phyloP scores from a whole-genome alignment of 306 rosid species.

The Sesbania bispinosa region DNA sequence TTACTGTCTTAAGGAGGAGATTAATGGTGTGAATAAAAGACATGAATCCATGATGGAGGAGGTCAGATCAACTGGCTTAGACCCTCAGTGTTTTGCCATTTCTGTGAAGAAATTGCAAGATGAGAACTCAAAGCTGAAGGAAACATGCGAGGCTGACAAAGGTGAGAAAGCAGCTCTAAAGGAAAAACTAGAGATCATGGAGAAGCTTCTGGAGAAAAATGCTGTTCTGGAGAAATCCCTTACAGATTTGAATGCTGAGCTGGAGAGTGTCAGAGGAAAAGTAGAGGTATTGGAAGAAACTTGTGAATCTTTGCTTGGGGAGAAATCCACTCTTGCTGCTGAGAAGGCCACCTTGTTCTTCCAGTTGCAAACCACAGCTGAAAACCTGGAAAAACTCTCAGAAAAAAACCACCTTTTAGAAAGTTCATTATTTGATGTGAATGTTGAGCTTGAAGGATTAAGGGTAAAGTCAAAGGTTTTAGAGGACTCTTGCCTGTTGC shows the following conservation, averaged over 20 bases:
- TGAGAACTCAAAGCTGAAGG: conserved; percentile 69
- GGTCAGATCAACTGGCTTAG: conserved; percentile 65
- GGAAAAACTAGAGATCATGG: conserved; percentile 69
- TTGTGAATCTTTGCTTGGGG: conserved; percentile 59
- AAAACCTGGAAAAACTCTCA: conserved; percentile 55
- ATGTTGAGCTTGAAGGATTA: conserved; percentile 73
- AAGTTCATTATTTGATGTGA: conserved; percentile 71
- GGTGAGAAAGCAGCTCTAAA: conserved; percentile 57
- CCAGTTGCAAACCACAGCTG: conserved; percentile 55
- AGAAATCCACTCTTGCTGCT: conserved; percentile 59
- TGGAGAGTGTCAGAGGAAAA: conserved; percentile 54
- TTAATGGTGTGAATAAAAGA: conserved; percentile 47
- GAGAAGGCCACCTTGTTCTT: conserved; percentile 65
- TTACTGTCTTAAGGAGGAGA: conserved; percentile 77
- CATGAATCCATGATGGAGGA: conserved; percentile 58
- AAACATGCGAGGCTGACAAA: conserved; percentile 43
- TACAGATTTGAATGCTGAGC: conserved; percentile 64
- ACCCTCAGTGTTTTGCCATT: conserved; percentile 51
- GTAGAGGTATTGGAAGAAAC: conserved; percentile 60
- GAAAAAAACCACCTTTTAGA: conserved; percentile 64
- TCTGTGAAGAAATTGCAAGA: conserved; percentile 68
- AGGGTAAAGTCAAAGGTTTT: conserved; percentile 55
- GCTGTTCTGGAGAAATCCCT: conserved; percentile 66
- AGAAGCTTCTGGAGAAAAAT: conserved; percentile 68
- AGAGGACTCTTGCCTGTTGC: conserved; percentile 55